These are phyloP conservation scores for Zoysia pacifica DNA, from an alignment of 176 grass and related monocot species.

Conservation along the genomic window DNA sequence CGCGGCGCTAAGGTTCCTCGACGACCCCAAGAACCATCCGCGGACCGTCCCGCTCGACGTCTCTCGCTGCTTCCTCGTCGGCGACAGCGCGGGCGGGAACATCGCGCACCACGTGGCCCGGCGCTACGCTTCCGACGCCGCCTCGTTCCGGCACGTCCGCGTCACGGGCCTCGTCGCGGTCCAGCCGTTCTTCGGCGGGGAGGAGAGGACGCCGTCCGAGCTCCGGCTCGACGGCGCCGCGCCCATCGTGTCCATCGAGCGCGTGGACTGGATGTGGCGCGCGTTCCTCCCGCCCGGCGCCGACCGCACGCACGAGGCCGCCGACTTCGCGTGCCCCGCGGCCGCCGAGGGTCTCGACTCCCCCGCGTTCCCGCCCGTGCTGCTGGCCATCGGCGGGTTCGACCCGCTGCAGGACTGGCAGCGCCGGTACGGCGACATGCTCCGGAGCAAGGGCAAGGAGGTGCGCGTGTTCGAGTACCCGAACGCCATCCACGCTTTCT, in stretches of 20 bases:
- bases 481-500: slow-evolving; percentile 74
- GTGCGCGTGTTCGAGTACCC: slow-evolving; percentile 66
- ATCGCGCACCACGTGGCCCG: slow-evolving; percentile 73
- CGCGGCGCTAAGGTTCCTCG: slow-evolving; percentile 66
- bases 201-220: slow-evolving; percentile 72
- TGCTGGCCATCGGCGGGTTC: slow-evolving; percentile 62
- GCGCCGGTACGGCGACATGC: slow-evolving; percentile 55
- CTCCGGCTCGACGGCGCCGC: slow-evolving; percentile 47
- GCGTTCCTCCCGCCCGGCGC: slow-evolving; percentile 74
- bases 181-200: slow-evolving; percentile 85
- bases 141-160: slow-evolving; percentile 34
- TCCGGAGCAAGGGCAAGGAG: slow-evolving; percentile 44
- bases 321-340: background rate
- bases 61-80: slow-evolving; percentile 63
- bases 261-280: slow-evolving; percentile 84
- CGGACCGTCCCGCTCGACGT: slow-evolving; percentile 13
- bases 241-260: slow-evolving; percentile 57
- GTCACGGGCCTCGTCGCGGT: slow-evolving; percentile 57
- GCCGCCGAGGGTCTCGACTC: background rate
- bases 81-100: slow-evolving; percentile 70
- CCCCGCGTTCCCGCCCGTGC: slow-evolving; percentile 43
- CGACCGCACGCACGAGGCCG: slow-evolving; percentile 58
- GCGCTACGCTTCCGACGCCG: slow-evolving; percentile 38
- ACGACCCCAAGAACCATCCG: slow-evolving; percentile 36
- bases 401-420: slow-evolving; percentile 83